A percentile compares a stretch with the other conserved stretches of the same genome.
Conservation (phyloP, 176 grass and related monocot genomes). For the sorghum (Sorghum bicolor) region Sorghum_bicolor_NCBIv3 NC_012878.2:6961501-6962000, state of each 20-base stretch:
- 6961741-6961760: not conserved
- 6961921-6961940: conserved; percentile 19
- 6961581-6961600: not conserved
- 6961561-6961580: not conserved
- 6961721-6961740: not conserved
- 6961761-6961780: not conserved
- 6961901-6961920: conserved; percentile 12
- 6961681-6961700: not conserved
- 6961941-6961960: not conserved
- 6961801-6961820: not conserved
- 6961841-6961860: not conserved
- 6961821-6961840: not conserved
- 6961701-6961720: not conserved
- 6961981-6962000: conserved; percentile 27
- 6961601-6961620: not conserved
- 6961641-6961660: not conserved
- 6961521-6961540: too few species aligned
- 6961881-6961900: not conserved
- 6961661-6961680: not conserved
- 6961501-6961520: too few species aligned
- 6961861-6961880: not conserved
- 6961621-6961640: not conserved
- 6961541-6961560: not conserved
- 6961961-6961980: not conserved
- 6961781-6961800: not conserved